A percentile compares a stretch with the other conserved stretches of the same genome.
Evolutionary conservation across 2,329 filamentous ascomycete genomes (phyloP).

Genomic region (Monosporascus cannonballus): DNA sequence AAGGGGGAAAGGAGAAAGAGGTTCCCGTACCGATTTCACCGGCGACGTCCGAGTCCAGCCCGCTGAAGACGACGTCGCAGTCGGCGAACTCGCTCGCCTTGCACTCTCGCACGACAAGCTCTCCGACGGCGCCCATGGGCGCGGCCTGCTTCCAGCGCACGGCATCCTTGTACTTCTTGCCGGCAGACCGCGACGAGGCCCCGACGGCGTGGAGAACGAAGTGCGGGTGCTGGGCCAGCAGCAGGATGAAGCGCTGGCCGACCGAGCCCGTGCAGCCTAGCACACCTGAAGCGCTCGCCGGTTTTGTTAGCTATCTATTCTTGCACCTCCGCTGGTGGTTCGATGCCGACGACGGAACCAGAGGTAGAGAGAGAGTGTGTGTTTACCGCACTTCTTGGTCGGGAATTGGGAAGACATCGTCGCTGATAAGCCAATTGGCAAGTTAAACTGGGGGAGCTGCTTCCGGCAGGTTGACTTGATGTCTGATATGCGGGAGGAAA

Average conservation of each 20-base stretch:
- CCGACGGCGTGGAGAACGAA: slow-evolving; percentile 85
- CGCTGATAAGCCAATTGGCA: slow-evolving; percentile 1
- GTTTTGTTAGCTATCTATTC: slow-evolving; percentile 4
- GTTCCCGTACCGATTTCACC: slow-evolving; percentile 70
- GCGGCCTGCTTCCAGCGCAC: slow-evolving; percentile 90
- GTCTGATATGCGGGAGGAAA: no score
- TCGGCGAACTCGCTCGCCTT: slow-evolving; percentile 75
- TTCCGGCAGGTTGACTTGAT: no score
- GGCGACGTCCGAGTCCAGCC: slow-evolving; percentile 86
- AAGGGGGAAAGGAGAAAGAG: not conserved
- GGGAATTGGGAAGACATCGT: slow-evolving; percentile 37
- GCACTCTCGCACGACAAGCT: slow-evolving; percentile 82
- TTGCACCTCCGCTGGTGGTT: not conserved
- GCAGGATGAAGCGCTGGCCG: slow-evolving; percentile 89
- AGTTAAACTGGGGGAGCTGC: not conserved
- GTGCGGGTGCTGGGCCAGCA: slow-evolving; percentile 81
- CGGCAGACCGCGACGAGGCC: slow-evolving; percentile 80
- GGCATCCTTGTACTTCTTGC: slow-evolving; percentile 91
- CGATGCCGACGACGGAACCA: not conserved
- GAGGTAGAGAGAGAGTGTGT: not conserved
- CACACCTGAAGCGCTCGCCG: slow-evolving; percentile 43
- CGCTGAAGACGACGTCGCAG: slow-evolving; percentile 90
- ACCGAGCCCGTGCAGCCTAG: slow-evolving; percentile 91
- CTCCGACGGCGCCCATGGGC: slow-evolving; percentile 73
- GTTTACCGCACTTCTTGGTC: slow-evolving; percentile 53